Evolutionary conservation across 2,329 filamentous ascomycete genomes (phyloP), one percentile per base, ranked within the genome.

Genomic region (Phyllosticta capitalensis): DNA sequence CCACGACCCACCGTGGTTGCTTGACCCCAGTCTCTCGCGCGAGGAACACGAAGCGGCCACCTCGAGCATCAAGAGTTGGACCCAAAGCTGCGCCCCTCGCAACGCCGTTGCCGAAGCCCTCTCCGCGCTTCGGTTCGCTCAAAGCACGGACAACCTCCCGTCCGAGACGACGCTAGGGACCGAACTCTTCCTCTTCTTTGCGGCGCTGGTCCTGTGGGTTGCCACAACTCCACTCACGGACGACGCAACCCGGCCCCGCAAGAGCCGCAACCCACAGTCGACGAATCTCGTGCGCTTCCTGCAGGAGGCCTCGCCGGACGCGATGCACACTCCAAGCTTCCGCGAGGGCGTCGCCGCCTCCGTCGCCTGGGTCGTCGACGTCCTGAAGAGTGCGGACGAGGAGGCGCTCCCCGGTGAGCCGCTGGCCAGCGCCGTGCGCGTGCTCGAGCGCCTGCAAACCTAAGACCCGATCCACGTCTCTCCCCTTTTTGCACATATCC

Each of bases 1-100:
- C 0, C 70, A 73, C 3, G 75, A 76, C 38, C 75, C 78, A 56
- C 71, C 73, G 17, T 79, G 76, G 76, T 68, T 77, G 9, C 65
- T 78, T n/a, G 72, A 68, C 0, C 73, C 76, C 60, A 76, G 77
- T 55, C 65, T 77, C 2, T 61, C 68, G 22, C 24, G 33, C 33
- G 58, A 60, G 9, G 45, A 54, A n/a, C 67, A 67, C 14, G 65
- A 65, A 6, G 66, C 66, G 14, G 68, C 70, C n/a, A 74, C 72
- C 59, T 61, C 64, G 3, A 68, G 66, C 1, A 64, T 75, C 7
- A 65, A 66, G 10, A 62, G 66, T 1, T 78, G 76, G 76, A 64
- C 71, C n/a, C 58, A 56, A 12, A 65, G 65, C 17, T 61, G 73
- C 2, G 72, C 52, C 22, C 67, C 69, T 61, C 60, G 45, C 53